phyloP scores from a whole-genome alignment of 306 rosid genomes.

The Citrullus amarus region DNA sequence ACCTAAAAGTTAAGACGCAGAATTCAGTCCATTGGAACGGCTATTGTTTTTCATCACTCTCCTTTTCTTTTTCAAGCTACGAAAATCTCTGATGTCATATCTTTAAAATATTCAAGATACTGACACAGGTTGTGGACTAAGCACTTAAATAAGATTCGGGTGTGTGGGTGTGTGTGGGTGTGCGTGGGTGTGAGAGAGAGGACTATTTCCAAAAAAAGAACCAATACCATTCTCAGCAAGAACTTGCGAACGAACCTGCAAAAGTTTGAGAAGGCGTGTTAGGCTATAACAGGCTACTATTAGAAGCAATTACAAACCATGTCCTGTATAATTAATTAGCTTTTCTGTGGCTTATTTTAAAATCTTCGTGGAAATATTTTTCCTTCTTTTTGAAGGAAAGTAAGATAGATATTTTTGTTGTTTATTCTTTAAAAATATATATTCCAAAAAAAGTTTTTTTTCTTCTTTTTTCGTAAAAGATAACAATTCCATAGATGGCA shows the following conservation, averaged over 20 bases:
- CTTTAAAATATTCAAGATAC: neutral
- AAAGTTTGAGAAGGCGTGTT: constrained; percentile 11
- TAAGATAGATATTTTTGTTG: neutral
- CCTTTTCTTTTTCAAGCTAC: neutral
- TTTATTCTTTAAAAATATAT: neutral
- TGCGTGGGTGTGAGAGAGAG: neutral
- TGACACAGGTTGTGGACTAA: neutral
- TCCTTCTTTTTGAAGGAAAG: neutral
- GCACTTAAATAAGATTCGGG: neutral
- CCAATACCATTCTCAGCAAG: constrained; percentile 64
- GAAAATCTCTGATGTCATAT: neutral
- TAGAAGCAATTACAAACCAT: neutral
- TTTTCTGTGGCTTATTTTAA: neutral
- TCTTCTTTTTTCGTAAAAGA: too few relatives aligned
- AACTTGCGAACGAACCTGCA: constrained; percentile 81
- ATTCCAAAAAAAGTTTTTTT: too few relatives aligned
- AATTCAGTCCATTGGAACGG: neutral
- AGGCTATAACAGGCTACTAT: neutral
- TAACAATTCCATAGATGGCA: too few relatives aligned
- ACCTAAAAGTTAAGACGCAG: neutral
- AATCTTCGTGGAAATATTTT: neutral
- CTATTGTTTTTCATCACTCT: neutral
- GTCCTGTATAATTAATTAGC: neutral
- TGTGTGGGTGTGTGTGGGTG: neutral
- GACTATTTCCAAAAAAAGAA: neutral